Percentiles rank a stretch among this genome's conserved stretches.
These are phyloP conservation scores for Hypoxylon sp. DNA, from an alignment of 2,329 filamentous ascomycete genomes.

Conservation along the genomic window DNA sequence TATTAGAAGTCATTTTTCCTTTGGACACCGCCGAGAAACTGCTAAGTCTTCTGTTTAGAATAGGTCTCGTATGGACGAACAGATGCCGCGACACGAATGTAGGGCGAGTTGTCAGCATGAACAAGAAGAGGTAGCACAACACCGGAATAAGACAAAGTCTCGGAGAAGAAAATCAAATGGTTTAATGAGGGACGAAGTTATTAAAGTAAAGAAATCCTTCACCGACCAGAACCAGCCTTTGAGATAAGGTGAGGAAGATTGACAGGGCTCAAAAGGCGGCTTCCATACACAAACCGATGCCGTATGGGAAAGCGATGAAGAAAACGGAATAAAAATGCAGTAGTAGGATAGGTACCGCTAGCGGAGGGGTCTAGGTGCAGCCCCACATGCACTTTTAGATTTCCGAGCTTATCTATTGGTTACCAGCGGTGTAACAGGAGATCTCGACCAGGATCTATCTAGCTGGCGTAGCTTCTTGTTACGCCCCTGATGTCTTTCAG, in stretches of 20 bases:
- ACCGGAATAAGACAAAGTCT: not conserved
- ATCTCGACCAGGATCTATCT: slow-evolving; percentile 15
- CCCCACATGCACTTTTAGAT: slow-evolving; percentile 20
- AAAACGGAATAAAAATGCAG: slow-evolving; percentile 18
- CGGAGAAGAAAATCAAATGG: not conserved
- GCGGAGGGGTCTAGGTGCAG: not conserved
- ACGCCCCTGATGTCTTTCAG: slow-evolving; percentile 2
- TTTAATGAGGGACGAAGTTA: not conserved
- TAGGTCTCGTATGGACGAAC: not conserved
- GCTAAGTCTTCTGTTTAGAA: too few relatives aligned
- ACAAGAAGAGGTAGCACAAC: not conserved
- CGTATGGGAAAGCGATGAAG: slow-evolving; percentile 7
- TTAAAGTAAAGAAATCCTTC: not conserved
- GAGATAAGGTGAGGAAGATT: slow-evolving; percentile 11
- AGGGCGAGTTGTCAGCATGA: not conserved
- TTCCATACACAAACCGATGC: slow-evolving; percentile 5
- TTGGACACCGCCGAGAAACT: too few relatives aligned
- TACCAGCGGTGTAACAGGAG: slow-evolving; percentile 21
- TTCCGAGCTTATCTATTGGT: slow-evolving; percentile 34
- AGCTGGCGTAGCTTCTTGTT: not conserved
- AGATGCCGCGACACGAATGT: slow-evolving; percentile 1
- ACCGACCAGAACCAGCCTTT: slow-evolving; percentile 3
- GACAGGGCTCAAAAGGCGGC: slow-evolving; percentile 11
- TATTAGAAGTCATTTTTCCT: slow-evolving; percentile 21
- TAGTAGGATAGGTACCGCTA: slow-evolving; percentile 20